Evolutionary conservation across 2,329 filamentous ascomycete genomes (phyloP).

Genomic region (Aspergillus novofumigatus): DNA sequence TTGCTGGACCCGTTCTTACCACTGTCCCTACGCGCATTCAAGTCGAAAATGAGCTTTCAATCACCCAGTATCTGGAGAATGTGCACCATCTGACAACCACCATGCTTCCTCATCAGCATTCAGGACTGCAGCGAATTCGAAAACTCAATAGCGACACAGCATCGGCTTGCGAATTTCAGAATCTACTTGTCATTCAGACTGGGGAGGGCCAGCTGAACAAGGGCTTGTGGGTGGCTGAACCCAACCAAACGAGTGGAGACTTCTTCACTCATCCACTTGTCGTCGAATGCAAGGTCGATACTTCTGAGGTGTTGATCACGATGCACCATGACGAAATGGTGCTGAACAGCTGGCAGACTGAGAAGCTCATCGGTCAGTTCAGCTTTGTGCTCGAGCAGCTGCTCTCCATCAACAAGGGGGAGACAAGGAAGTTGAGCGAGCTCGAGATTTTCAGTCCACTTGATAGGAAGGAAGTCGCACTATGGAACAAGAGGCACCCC

Average conservation of each 20-base stretch:
- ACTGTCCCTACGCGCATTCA: slow-evolving; percentile 38
- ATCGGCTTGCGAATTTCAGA: slow-evolving; percentile 46
- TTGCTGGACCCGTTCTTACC: slow-evolving; percentile 43
- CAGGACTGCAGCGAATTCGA: slow-evolving; percentile 52
- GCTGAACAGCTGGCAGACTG: slow-evolving; percentile 50
- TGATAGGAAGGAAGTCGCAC: slow-evolving; percentile 29
- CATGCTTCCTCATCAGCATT: slow-evolving; percentile 62
- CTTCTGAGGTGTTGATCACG: slow-evolving; percentile 54
- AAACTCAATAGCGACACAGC: slow-evolving; percentile 48
- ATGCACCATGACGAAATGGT: slow-evolving; percentile 63
- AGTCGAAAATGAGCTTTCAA: slow-evolving; percentile 33
- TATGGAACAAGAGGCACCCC: slow-evolving; percentile 29
- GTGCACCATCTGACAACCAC: slow-evolving; percentile 55
- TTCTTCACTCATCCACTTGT: slow-evolving; percentile 60
- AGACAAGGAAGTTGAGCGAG: slow-evolving; percentile 20
- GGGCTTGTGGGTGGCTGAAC: slow-evolving; percentile 27
- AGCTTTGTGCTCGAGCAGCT: slow-evolving; percentile 32
- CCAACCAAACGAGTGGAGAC: slow-evolving; percentile 55
- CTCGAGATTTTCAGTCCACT: slow-evolving; percentile 30
- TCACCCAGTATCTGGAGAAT: slow-evolving; percentile 50
- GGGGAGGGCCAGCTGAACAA: slow-evolving; percentile 21
- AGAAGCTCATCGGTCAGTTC: slow-evolving; percentile 54
- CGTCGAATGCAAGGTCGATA: slow-evolving; percentile 57
- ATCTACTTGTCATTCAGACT: slow-evolving; percentile 43
- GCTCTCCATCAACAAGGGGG: slow-evolving; percentile 19